Evolutionary conservation across 164 flowering plant genomes (phyloP).

Genomic region (Malania oleifera): DNA sequence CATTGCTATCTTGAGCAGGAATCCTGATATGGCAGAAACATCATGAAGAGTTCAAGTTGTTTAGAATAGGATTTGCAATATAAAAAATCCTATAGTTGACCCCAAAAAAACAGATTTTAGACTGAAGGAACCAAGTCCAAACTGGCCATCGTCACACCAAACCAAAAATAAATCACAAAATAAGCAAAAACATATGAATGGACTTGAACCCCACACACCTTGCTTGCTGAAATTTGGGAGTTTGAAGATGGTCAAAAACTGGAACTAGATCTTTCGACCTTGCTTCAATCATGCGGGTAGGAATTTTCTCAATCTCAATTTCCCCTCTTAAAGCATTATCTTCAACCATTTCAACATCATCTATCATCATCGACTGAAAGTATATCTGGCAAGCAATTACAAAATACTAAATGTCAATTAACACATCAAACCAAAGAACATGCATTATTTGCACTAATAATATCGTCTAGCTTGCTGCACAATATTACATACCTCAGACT

Average conservation of each 20-base stretch:
- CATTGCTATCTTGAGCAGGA: conserved; percentile 25
- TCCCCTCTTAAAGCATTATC: conserved; percentile 42
- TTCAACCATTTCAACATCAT: conserved; percentile 21
- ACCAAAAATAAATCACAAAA: neutral
- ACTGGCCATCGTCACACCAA: no score
- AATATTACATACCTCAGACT: conserved; percentile 47
- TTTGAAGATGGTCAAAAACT: conserved; percentile 44
- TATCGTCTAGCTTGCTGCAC: neutral
- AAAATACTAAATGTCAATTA: conserved; percentile 3
- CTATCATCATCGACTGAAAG: conserved; percentile 48
- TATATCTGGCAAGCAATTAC: conserved; percentile 39
- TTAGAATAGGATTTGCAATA: no score
- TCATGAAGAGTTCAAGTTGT: neutral
- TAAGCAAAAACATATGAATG: neutral
- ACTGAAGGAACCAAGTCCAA: no score
- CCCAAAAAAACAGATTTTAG: no score
- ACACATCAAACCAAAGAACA: neutral
- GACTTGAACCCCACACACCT: conserved; percentile 36
- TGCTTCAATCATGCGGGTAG: conserved; percentile 53
- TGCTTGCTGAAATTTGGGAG: conserved; percentile 35
- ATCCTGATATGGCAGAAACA: conserved; percentile 13
- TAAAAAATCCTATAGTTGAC: no score
- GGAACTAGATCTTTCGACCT: conserved; percentile 62
- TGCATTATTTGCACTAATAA: neutral
- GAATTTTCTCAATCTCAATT: conserved; percentile 56